phyloP scores from a whole-genome alignment of 768 basidiomycete genomes.

The Brasilioporus rufonigricans region DNA sequence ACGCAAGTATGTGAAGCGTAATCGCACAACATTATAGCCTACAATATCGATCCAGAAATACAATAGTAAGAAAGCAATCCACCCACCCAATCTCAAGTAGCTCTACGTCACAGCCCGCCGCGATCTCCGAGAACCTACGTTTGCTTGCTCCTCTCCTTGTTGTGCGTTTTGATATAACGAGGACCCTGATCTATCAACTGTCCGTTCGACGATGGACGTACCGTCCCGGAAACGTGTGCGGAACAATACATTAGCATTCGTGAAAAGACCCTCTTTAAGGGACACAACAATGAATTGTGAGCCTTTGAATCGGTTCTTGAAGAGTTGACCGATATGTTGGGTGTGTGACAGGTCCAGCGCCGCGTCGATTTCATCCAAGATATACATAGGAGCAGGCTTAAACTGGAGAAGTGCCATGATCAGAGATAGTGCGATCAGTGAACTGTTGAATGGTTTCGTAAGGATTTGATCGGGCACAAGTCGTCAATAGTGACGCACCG shows the following conservation, averaged over 20 bases:
- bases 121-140: constrained; percentile 17
- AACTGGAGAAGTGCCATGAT: constrained; percentile 99
- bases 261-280: constrained; percentile 95
- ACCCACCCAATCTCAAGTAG: background rate
- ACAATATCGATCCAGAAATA: constrained; percentile 7
- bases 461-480: background rate
- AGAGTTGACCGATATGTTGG: constrained; percentile 97
- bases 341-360: constrained; percentile 95
- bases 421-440: constrained; percentile 93
- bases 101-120: constrained; percentile 12
- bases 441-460: constrained; percentile 46
- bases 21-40: constrained; percentile 11
- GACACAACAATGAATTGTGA: constrained; percentile 98
- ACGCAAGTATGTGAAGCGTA: too few species aligned
- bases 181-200: constrained; percentile 62
- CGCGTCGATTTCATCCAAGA: constrained; percentile 98
- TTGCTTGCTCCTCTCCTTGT: constrained; percentile 10
- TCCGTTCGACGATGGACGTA: constrained; percentile 85
- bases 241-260: constrained; percentile 96
- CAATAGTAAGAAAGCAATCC: background rate
- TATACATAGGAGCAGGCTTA: constrained; percentile 99
- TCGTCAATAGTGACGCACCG: constrained; percentile 49
- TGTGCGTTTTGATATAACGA: constrained; percentile 32
- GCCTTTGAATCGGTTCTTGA: constrained; percentile 95
- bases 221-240: constrained; percentile 91